A percentile compares a stretch with the other conserved stretches of the same genome.
Conservation (phyloP, 176 grass and related monocot species). For the Leersia perrieri region DNA sequence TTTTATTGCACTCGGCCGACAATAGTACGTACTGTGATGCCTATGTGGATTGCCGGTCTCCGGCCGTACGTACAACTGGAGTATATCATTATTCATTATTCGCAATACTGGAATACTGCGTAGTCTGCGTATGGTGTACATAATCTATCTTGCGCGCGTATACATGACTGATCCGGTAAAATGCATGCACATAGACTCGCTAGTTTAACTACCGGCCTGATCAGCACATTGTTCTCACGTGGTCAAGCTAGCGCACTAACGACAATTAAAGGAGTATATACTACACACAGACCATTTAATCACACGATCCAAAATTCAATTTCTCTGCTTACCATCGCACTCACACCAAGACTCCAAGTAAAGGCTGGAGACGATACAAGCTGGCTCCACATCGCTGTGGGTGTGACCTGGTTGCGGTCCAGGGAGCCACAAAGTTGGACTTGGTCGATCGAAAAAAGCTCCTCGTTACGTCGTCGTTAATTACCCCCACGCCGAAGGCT, state of each 20-base stretch:
- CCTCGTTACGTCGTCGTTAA: not conserved
- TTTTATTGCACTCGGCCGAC: not conserved
- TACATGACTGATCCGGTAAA: not conserved
- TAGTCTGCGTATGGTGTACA: too few relatives aligned
- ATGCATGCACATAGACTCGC: not conserved
- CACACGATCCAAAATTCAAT: not conserved
- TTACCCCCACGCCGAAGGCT: not conserved
- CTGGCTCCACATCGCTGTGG: not conserved
- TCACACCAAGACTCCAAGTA: slow-evolving; percentile 22
- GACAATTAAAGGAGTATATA: not conserved
- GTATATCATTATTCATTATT: too few relatives aligned
- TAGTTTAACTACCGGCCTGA: not conserved
- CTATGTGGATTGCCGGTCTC: not conserved
- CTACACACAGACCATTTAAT: not conserved
- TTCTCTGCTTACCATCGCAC: slow-evolving; percentile 28
- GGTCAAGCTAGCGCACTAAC: slow-evolving; percentile 24
- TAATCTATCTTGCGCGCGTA: not conserved
- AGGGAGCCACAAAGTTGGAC: slow-evolving; percentile 58
- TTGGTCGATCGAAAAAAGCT: not conserved
- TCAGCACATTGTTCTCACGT: not conserved
- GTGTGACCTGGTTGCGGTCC: slow-evolving; percentile 36
- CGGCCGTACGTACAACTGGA: too few relatives aligned
- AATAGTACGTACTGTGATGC: not conserved
- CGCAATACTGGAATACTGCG: too few relatives aligned
- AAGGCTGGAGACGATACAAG: slow-evolving; percentile 24